Evolutionary conservation across 2,329 filamentous ascomycete genomes (phyloP).

Genomic region (Fusarium phyllophilum): DNA sequence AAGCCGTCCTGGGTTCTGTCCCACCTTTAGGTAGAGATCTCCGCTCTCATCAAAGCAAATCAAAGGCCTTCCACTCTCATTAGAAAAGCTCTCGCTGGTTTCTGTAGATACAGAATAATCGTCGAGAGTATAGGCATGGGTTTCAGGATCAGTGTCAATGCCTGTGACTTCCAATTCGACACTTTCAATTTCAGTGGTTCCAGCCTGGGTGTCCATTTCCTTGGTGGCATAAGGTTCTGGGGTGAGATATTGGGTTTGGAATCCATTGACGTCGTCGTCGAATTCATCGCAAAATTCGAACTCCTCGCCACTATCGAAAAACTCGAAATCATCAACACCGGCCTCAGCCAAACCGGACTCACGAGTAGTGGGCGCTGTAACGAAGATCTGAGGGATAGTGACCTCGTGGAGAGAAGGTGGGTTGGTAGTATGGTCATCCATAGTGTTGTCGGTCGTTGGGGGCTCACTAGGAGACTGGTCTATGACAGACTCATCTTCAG

Average conservation of each 20-base stretch:
- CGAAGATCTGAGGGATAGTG: background rate
- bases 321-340: background rate
- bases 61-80: background rate
- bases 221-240: background rate
- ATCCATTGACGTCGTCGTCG: background rate
- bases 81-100: background rate
- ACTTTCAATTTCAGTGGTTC: background rate
- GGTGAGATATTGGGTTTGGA: background rate
- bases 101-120: background rate
- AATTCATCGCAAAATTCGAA: background rate
- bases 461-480: background rate
- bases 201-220: background rate
- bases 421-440: background rate
- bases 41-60: conserved; percentile 13
- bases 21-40: conserved; percentile 13
- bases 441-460: background rate
- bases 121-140: no score
- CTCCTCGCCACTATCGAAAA: background rate
- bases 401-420: background rate
- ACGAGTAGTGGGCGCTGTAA: background rate
- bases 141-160: background rate
- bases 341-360: background rate
- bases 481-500: background rate
- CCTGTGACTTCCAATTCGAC: background rate
- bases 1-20: background rate